Conservation (phyloP, 2,329 filamentous ascomycete genomes). For the Fusarium phyllophilum region DNA sequence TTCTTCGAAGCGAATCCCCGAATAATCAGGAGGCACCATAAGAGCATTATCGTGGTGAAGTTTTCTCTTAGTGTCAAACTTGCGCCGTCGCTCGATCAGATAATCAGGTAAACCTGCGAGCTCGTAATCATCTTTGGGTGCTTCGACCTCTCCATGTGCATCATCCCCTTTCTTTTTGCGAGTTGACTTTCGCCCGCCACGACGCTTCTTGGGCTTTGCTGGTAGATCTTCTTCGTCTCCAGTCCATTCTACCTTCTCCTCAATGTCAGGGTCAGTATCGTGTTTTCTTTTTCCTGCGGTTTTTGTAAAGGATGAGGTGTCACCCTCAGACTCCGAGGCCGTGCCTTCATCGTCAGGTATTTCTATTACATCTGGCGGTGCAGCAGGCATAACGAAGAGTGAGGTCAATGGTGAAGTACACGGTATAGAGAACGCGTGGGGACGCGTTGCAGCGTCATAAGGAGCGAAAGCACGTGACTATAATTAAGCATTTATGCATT, state of each 20-base stretch:
- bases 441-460: constrained; percentile 13
- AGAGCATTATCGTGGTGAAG: constrained; percentile 74
- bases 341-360: constrained; percentile 42
- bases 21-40: constrained; percentile 80
- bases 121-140: constrained; percentile 56
- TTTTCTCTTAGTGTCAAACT: constrained; percentile 72
- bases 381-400: constrained; percentile 25
- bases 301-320: constrained; percentile 3
- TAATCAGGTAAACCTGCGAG: constrained; percentile 61
- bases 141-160: constrained; percentile 46
- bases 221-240: constrained; percentile 72
- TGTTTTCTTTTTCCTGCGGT: constrained; percentile 52
- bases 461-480: constrained; percentile 42
- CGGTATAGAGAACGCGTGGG: constrained; percentile 16
- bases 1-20: constrained; percentile 76
- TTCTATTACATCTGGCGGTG: constrained; percentile 38
- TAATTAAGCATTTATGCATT: not conserved
- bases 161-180: constrained; percentile 42
- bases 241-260: constrained; percentile 62
- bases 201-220: constrained; percentile 58
- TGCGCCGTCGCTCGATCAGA: constrained; percentile 77
- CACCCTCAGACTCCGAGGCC: constrained; percentile 34
- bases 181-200: constrained; percentile 45
- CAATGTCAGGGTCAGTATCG: constrained; percentile 46
- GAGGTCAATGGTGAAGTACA: not conserved